Percentiles rank a stretch among this genome's conserved stretches.
These are phyloP conservation scores for Agaricales sp. DNA, from an alignment of 1,284 basidiomycete species.

Conservation along the genomic window DNA sequence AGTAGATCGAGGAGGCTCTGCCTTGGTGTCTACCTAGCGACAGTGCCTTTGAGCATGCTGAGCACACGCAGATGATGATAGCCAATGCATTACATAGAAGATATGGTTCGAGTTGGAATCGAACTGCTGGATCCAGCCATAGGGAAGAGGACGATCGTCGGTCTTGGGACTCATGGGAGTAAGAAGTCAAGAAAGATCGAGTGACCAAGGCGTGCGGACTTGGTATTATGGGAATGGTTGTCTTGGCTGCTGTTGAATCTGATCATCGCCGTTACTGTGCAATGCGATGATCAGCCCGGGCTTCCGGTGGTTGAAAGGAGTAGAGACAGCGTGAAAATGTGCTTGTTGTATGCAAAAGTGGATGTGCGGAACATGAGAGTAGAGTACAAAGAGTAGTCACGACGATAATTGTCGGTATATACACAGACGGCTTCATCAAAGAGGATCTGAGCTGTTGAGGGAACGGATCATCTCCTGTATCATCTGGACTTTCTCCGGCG, in stretches of 20 bases:
- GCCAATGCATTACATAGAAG: constrained; percentile 25
- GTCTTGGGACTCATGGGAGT: constrained; percentile 16
- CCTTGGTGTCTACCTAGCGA: constrained; percentile 50
- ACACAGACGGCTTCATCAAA: too few relatives aligned
- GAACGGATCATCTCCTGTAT: constrained; percentile 25
- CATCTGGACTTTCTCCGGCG: constrained; percentile 37
- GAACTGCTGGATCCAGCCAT: constrained; percentile 52
- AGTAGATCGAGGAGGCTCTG: constrained; percentile 53
- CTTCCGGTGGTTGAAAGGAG: background rate
- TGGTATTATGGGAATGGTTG: background rate
- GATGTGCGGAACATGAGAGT: too few relatives aligned
- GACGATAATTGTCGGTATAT: too few relatives aligned
- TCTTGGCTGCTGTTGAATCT: too few relatives aligned
- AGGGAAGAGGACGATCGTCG: constrained; percentile 30
- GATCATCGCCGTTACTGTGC: background rate
- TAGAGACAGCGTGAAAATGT: too few relatives aligned
- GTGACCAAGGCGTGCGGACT: background rate
- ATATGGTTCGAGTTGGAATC: constrained; percentile 33
- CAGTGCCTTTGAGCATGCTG: background rate
- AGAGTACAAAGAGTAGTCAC: too few relatives aligned
- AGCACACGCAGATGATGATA: background rate
- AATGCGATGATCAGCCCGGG: background rate
- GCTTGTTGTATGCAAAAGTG: too few relatives aligned
- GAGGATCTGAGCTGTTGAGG: too few relatives aligned
- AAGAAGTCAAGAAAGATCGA: constrained; percentile 1